phyloP scores from a whole-genome alignment of 257 asterid genomes.

The Solanum gandarillasii region DNA sequence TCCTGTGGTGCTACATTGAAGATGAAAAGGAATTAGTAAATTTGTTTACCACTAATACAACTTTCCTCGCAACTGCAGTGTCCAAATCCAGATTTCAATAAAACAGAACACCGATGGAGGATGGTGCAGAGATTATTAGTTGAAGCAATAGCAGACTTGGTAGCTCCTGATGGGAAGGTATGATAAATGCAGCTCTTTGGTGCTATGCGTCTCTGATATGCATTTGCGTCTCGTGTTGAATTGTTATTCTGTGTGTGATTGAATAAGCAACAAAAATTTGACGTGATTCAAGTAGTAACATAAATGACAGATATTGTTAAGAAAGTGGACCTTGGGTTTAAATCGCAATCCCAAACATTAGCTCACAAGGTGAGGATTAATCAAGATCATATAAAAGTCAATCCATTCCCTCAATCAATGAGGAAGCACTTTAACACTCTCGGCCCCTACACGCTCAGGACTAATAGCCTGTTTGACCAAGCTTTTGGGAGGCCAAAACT shows the following conservation, averaged over 20 bases:
- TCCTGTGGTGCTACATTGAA: not conserved
- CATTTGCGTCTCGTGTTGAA: not conserved
- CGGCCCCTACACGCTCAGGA: too few relatives aligned
- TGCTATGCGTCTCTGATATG: not conserved
- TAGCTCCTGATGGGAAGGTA: constrained; percentile 66
- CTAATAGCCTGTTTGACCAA: too few relatives aligned
- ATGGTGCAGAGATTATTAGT: constrained; percentile 81
- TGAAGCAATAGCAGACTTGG: constrained; percentile 69
- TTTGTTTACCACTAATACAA: constrained; percentile 4
- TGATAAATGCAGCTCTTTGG: not conserved
- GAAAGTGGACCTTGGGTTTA: not conserved
- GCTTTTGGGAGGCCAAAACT: too few relatives aligned
- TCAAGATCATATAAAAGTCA: not conserved
- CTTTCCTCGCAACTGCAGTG: constrained; percentile 42
- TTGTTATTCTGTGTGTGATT: not conserved
- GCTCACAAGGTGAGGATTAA: not conserved
- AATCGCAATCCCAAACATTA: not conserved
- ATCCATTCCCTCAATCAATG: not conserved
- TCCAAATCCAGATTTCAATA: constrained; percentile 96
- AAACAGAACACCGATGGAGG: constrained; percentile 74
- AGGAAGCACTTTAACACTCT: too few relatives aligned
- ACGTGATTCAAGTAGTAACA: not conserved
- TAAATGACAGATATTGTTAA: not conserved
- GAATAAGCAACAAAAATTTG: not conserved
- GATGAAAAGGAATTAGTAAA: not conserved